Evolutionary conservation across 2,329 filamentous ascomycete genomes (phyloP), one percentile per base, ranked within the genome.

Genomic region (Exophiala sideris): DNA sequence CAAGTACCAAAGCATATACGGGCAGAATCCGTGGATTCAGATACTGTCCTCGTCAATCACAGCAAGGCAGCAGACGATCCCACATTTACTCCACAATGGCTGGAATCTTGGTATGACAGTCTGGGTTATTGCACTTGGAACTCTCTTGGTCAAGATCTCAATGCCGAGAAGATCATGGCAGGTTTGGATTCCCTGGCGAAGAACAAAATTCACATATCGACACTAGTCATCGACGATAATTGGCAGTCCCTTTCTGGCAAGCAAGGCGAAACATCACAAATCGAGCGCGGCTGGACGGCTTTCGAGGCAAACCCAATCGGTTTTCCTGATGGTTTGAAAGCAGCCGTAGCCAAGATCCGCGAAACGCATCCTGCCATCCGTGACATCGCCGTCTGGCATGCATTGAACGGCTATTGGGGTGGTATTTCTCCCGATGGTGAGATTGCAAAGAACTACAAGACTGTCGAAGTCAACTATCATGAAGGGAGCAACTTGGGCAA

Each of bases 71-170:
- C 67, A 79, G 21, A 69, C 75, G 44, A 61, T 39, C 24, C 54
- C 29, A 35, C n/a, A 6, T 33, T 57, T 6, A 50, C 46, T 11
- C 63, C 65, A 10, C 71, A 76, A 66, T 96, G 90, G 90, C 74
- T 89, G 45, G 84, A 94, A 59, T 84, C 88, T 55, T 96, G 91
- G 91, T 91, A 91, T 66, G 94, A 97, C 68, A 90, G 91, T 0
- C 75, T 99, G 35, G 89, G 91, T 0, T 99, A 94, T 67, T 99
- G 94, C 68, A 99, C 94, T 0, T 99, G 94, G 94, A 99, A 97
- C 66, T 88, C 85, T 0, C 77, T 99, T 0, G 94, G 94, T 0
- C 89, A 95, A 64, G 76, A 85, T 41, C 76, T 99, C 33, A 94
- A 86, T 0, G 88, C 92, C 56, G 78, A 89, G 16, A 95, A 90